Base-by-base conservation (phyloP, 2,329 filamentous ascomycete genomes). In the Achaetomium macrosporum region DNA sequence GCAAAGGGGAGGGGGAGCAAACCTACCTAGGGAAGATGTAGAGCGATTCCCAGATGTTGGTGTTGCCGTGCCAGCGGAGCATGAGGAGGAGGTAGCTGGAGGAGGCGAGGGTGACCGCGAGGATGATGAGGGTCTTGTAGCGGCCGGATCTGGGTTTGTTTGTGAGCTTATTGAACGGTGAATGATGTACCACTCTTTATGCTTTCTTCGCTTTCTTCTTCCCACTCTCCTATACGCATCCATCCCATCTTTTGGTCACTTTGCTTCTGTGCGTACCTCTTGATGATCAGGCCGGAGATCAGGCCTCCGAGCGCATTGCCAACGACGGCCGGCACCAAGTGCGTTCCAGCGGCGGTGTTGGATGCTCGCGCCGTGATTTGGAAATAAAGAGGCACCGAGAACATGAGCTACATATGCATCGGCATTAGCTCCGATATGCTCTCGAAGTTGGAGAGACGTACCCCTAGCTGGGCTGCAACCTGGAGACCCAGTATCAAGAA, bases 351-450 rank as follows among this genome's bases (percentile, higher is more conserved):
- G 1, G 71, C 68, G 0, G 83, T 82, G 42, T 78, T 81, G 0
- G 79, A 81, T 2, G 75, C 76, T 0, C 73, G 69, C 5, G 76
- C 69, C 0, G 83, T 84, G 1, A 85, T 77, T 53, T 86, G 81
- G 57, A 88, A 89, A 67, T 88, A 88, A 0, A 88, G 66, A 0
- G 85, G 85, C 0, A 88, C 76, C 0, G 77, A 76, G 50, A 82
- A 84, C 78, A 87, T 83, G 63, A 83, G 72, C 68, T 75, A 54
- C 41, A 31, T 16, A 16, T n/a, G 30, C 7, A 25, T 25, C 25
- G 7, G 25, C 25, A 16, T 31, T 44, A 25, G n/a, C 10, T 54
- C 10, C 46, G 15, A 10, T 25, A 42, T 3, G 33, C n/a, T 16
- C 5, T 7, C 15, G 9, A 30, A 5, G 1, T 5, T 35, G n/a